phyloP scores from a whole-genome alignment of 2,329 filamentous ascomycete species.

The Claviceps sorghi region DNA sequence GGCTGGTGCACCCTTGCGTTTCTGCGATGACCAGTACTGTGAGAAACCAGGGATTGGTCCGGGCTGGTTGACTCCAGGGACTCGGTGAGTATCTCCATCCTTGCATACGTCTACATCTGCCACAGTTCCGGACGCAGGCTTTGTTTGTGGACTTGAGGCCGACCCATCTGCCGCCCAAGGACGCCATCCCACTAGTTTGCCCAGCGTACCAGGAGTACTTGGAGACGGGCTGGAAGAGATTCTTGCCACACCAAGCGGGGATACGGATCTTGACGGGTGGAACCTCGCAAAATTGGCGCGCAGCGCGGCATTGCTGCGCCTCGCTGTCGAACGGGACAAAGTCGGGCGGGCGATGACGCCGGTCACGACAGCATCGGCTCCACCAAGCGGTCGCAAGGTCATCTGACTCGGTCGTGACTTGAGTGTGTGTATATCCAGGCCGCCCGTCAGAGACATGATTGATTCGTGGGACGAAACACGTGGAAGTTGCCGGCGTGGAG shows the following conservation, averaged over 20 bases:
- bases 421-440: constrained; percentile 79
- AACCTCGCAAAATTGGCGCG: constrained; percentile 38
- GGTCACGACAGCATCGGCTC: constrained; percentile 40
- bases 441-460: constrained; percentile 71
- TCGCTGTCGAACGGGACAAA: constrained; percentile 31
- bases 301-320: constrained; percentile 39
- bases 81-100: constrained; percentile 29
- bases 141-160: constrained; percentile 4
- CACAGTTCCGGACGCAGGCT: constrained; percentile 5
- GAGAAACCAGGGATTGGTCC: constrained; percentile 61
- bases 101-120: constrained; percentile 6
- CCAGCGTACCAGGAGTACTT: constrained; percentile 17
- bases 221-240: constrained; percentile 13
- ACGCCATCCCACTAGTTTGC: constrained; percentile 34
- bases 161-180: constrained; percentile 24
- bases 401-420: constrained; percentile 64
- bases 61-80: constrained; percentile 64
- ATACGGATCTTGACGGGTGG: constrained; percentile 19
- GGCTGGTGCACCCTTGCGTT: constrained; percentile 36
- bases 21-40: constrained; percentile 36
- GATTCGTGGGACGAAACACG: constrained; percentile 72
- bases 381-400: constrained; percentile 38
- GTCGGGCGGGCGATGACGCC: constrained; percentile 46
- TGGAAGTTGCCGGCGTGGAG: constrained; percentile 36
- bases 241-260: constrained; percentile 17